Conservation (phyloP, 1,139 yeast species). For the Insectozyma bohioensis region DNA sequence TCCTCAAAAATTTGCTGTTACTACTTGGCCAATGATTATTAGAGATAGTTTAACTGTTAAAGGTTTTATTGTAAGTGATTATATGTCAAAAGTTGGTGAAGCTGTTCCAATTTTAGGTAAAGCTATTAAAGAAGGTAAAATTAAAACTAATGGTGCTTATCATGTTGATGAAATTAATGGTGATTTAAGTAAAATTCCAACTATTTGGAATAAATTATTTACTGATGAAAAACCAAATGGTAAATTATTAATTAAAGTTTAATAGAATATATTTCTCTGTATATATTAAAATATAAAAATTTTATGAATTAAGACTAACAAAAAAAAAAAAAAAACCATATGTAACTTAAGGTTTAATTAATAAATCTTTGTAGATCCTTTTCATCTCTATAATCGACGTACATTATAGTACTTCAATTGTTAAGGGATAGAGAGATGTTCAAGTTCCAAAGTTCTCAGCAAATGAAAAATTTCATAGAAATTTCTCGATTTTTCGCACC, state of each 20-base stretch:
- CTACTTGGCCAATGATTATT: conserved; percentile 43
- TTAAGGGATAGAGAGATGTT: no score
- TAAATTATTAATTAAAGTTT: conserved; percentile 36
- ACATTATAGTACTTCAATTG: no score
- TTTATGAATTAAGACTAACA: no score
- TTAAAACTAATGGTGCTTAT: conserved; percentile 28
- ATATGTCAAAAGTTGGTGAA: conserved; percentile 27
- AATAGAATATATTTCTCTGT: no score
- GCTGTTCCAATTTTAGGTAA: conserved; percentile 34
- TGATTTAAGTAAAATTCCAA: conserved; percentile 27
- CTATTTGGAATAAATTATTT: conserved; percentile 30
- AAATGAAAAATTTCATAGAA: no score
- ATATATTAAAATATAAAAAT: no score
- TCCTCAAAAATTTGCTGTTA: conserved; percentile 28
- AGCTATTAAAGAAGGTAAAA: conserved; percentile 41
- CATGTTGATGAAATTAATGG: conserved; percentile 27
- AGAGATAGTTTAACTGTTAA: conserved; percentile 46
- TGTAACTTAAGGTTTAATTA: no score
- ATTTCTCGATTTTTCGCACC: no score
- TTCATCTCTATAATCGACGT: no score
- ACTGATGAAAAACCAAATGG: conserved; percentile 32
- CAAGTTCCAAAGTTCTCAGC: no score
- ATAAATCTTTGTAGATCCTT: no score
- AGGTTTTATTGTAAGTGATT: conserved; percentile 50
- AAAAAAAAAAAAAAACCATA: no score